phyloP scores from a whole-genome alignment of 192 early-diverging fungal genomes.

The Entomortierella chlamydospora region DNA sequence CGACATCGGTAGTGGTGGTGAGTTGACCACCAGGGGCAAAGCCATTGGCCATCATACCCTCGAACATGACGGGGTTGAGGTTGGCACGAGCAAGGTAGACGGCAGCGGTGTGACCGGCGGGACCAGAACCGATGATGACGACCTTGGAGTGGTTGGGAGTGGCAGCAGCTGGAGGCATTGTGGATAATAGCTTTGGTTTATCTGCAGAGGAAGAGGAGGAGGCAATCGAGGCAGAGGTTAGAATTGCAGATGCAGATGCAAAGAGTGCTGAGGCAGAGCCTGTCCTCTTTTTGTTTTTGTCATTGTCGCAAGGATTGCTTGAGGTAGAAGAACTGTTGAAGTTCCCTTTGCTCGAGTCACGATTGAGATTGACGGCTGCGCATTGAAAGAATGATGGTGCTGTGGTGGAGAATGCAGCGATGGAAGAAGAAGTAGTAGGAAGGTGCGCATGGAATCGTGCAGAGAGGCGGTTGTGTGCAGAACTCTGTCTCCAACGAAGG shows the following conservation, averaged over 20 bases:
- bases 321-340: background rate
- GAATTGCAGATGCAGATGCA: conserved; percentile 39
- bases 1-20: conserved; percentile 96
- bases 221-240: conserved; percentile 38
- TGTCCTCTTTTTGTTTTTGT: conserved; percentile 8
- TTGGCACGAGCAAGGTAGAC: conserved; percentile 97
- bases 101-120: conserved; percentile 97
- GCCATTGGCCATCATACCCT: conserved; percentile 96
- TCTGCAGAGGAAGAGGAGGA: conserved; percentile 10
- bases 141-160: conserved; percentile 62
- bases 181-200: conserved; percentile 18
- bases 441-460: background rate
- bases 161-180: conserved; percentile 45
- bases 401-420: conserved; percentile 6
- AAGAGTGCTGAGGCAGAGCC: conserved; percentile 1
- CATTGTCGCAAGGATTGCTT: background rate
- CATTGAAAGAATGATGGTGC: conserved; percentile 21
- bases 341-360: background rate
- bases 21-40: conserved; percentile 75
- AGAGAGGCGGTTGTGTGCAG: background rate
- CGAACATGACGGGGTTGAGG: conserved; percentile 92
- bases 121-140: conserved; percentile 91
- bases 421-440: background rate
- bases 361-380: conserved; percentile 15
- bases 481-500: background rate